Evolutionary conservation across 2,329 filamentous ascomycete genomes (phyloP), one percentile per base, ranked within the genome.

Genomic region (Phialophora tarda): DNA sequence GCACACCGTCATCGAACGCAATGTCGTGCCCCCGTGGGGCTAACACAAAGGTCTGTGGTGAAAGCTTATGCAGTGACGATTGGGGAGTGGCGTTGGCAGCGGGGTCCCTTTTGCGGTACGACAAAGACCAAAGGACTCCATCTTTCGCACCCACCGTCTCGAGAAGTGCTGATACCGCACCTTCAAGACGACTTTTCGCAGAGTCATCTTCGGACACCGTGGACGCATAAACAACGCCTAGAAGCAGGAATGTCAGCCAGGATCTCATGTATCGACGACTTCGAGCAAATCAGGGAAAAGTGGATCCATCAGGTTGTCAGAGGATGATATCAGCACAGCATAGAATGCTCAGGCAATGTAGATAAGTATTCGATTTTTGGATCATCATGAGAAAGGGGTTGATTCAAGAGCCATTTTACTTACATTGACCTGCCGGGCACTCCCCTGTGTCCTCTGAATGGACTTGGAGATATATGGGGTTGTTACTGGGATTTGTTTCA

Each of bases 271-370:
- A 61, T 23, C 8, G 28, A 51, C 24, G 38, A 11, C 34, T 38
- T 60, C 38, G 34, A 34, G 34, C 8, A 44, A 67, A 66, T 62
- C 23, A 69, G 48, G 32, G 58, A 32, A 74, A 68, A 73, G 53
- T 30, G 65, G 64, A 80, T 82, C 81, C 74, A 87, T 96, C 92
- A 96, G 92, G 82, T 89, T 92, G 89, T 94, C 89, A 94, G 90
- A 93, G 88, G 86, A 86, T 84, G 84, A 78, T 84, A 85, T 95
- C 93, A 88, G 96, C 93, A 96, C 90, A 85, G 85, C 67, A 70
- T 47, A 67, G 44, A 79, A 82, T 82, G 90, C 96, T 78, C 94
- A 93, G 94, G 91, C 93, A 98, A 98, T 97, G 94, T 98, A 97
- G 94, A 97, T 98, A 98, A 98, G 93, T 93, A 92, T 95, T 96